A percentile compares a stretch with the other conserved stretches of the same genome.
Evolutionary conservation across 2,329 filamentous ascomycete genomes (phyloP).

Genomic region (Xylariaceae sp.): DNA sequence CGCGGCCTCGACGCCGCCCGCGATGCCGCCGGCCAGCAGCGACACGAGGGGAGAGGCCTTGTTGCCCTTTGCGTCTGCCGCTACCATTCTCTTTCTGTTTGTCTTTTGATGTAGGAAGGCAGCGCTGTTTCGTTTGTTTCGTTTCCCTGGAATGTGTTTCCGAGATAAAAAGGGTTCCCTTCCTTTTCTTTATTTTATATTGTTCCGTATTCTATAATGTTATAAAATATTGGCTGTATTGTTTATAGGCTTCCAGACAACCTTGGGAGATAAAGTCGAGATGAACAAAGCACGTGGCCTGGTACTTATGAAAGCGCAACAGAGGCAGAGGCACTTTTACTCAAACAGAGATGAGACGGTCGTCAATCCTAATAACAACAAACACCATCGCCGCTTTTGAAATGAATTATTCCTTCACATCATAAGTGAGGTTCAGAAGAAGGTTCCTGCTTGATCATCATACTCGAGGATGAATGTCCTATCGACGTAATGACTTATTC

Average conservation of each 20-base stretch:
- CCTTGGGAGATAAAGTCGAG: not conserved
- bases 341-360: not conserved
- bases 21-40: constrained; percentile 29
- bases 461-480: not conserved
- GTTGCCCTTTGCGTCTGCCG: constrained; percentile 17
- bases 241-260: too few species aligned
- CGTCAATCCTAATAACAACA: not conserved
- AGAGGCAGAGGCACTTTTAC: not conserved
- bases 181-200: not conserved
- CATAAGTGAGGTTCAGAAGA: not conserved
- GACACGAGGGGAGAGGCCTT: constrained; percentile 26
- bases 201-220: not conserved
- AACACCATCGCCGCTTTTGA: not conserved
- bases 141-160: too few species aligned
- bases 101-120: too few species aligned
- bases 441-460: not conserved
- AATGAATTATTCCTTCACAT: not conserved
- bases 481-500: too few species aligned
- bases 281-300: not conserved
- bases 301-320: not conserved
- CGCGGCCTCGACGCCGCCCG: constrained; percentile 29
- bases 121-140: too few species aligned
- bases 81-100: constrained; percentile 23
- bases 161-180: constrained; percentile 8
- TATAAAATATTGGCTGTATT: too few species aligned